Conservation (phyloP, 2,329 filamentous ascomycete genomes). For the Aureobasidium sp. region DNA sequence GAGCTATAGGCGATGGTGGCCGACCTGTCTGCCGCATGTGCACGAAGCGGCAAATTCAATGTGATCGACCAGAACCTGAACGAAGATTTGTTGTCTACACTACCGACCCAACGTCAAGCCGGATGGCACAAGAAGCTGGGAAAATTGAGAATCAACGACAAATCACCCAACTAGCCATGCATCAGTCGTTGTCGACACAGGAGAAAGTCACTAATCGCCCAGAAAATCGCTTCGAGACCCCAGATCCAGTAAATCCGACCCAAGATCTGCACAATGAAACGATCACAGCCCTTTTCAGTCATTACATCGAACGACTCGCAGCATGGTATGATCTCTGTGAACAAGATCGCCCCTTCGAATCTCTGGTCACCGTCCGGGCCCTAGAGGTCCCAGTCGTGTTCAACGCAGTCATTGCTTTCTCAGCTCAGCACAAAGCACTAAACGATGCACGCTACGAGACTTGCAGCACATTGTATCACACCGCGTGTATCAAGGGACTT, state of each 20-base stretch:
- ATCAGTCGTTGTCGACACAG: not conserved
- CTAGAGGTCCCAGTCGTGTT: not conserved
- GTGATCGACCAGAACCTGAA: not conserved
- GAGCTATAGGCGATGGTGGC: not conserved
- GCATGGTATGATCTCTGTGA: slow-evolving; percentile 20
- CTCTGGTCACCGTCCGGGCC: not conserved
- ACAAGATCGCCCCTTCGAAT: not conserved
- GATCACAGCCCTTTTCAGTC: not conserved
- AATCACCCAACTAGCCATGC: not conserved
- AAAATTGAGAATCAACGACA: too few species aligned
- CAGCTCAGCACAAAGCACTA: slow-evolving; percentile 44
- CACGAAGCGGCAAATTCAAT: not conserved
- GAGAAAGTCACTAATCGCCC: too few species aligned
- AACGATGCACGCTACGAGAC: slow-evolving; percentile 34
- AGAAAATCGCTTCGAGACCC: not conserved
- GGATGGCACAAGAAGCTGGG: too few species aligned
- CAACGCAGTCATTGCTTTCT: slow-evolving; percentile 28
- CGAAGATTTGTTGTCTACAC: not conserved
- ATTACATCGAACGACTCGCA: slow-evolving; percentile 13
- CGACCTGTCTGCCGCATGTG: not conserved
- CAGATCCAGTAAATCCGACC: not conserved
- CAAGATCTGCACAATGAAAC: not conserved
- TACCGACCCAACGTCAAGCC: not conserved
- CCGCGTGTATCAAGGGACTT: slow-evolving; percentile 27
- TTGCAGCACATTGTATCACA: slow-evolving; percentile 10